Evolutionary conservation across 257 asterid genomes (phyloP), one percentile per base, ranked within the genome.

Genomic region (Solanum ahanhuiri): DNA sequence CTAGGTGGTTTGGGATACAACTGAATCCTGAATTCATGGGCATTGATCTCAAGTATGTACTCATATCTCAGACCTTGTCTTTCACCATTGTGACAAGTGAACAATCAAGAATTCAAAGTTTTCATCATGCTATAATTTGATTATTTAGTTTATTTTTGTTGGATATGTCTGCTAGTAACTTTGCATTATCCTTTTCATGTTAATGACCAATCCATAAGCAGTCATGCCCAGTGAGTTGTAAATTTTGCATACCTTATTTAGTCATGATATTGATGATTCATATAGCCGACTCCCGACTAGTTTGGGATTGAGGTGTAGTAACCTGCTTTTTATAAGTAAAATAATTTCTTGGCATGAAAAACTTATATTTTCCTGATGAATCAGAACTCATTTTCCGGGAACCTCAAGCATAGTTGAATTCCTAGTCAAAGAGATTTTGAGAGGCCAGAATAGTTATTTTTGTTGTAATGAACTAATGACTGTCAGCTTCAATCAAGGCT

Each of bases 1-100:
- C 83, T 90, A 95, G 99, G 99, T 95, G 99, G 99, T 95, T 96
- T 25, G 98, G 99, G 90, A 93, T 95, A 91, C 98, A 95, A 82
- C 91, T 97, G 87, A 97, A 97, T 93, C 99, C 99, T 88, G 93
- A 94, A 85, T 94, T 94, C 91, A 48, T 95, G 91, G 98, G 98
- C 89, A 92, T 97, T 87, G 98, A 97, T 91, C 98, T 97, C 96
- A 97, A 97, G 99, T 97, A 93, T 86, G 92, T 88, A 51, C 37
- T 87, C 87, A 72, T 85, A 57, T 86, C 89, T 69, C 75, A 45
- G 76, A 4, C 84, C 41, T 79, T 79, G 67, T 79, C 23, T 45
- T 77, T 43, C 66, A 45, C 30, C 25, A 17, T 28, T 48, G 9
- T 45, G 28, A 79, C 41, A 48, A 79, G 84, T 45, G 37, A 79